A percentile compares a stretch with the other conserved stretches of the same genome.
Evolutionary conservation across 768 basidiomycete genomes (phyloP).

Genomic region (Grammothele lineata): DNA sequence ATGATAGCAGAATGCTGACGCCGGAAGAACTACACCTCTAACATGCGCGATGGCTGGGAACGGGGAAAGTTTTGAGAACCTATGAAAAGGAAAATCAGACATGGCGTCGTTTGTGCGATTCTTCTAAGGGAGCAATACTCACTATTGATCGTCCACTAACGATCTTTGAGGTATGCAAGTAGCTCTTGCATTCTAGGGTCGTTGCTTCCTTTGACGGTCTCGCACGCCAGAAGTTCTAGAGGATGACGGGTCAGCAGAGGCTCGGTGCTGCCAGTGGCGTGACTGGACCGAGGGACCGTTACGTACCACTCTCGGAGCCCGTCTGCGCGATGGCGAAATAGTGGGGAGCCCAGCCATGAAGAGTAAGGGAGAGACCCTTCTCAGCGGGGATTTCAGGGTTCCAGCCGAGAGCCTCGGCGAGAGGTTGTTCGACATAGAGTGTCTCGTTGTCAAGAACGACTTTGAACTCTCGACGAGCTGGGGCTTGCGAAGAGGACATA

Average conservation of each 20-base stretch:
- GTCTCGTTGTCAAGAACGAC: slow-evolving; percentile 18
- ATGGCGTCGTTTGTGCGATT: no score
- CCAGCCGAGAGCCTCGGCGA: slow-evolving; percentile 22
- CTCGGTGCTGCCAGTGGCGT: no score
- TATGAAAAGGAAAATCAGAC: no score
- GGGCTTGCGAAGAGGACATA: no score
- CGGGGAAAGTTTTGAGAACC: no score
- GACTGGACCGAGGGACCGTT: no score
- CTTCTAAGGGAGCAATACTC: no score
- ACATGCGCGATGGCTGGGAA: no score
- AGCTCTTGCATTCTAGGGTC: not conserved
- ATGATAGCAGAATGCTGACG: no score
- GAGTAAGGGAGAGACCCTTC: slow-evolving; percentile 1
- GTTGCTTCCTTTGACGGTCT: slow-evolving; percentile 3
- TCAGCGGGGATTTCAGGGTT: not conserved
- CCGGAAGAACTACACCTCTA: no score
- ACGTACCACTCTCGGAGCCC: slow-evolving; percentile 17
- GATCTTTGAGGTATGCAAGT: slow-evolving; percentile 6
- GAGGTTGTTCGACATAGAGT: slow-evolving; percentile 14
- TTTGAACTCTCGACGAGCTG: slow-evolving; percentile 1
- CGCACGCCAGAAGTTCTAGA: slow-evolving; percentile 6
- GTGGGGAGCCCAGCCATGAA: slow-evolving; percentile 14
- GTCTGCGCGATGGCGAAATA: slow-evolving; percentile 16
- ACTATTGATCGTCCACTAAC: no score
- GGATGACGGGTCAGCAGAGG: no score